Evolutionary conservation across 805 yeast species (phyloP), one percentile per base, ranked within the genome.

Genomic region (Wickerhamiella parazyma): DNA sequence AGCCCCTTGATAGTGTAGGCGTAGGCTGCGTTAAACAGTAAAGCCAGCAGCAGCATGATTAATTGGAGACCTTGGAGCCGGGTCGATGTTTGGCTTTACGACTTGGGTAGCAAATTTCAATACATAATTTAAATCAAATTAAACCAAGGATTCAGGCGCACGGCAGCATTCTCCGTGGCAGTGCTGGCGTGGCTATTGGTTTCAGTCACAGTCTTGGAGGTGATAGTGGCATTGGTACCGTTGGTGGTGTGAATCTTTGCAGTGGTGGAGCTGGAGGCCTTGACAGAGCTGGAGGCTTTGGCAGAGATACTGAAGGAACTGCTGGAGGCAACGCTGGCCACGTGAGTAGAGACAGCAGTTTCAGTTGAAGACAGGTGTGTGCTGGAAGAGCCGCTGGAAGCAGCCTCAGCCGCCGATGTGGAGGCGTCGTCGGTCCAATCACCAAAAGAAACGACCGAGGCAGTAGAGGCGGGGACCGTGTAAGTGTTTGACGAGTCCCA

Each of bases 1-100:
- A 14, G 34, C 10, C 48, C 48, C 18, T 34, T 16, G 22, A 45
- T 21, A 3, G 34, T 18, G 38, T 38, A 38, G 17, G 45, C 45
- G 14, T 16, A 29, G 19, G 34, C 34, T 16, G 26, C 17, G 20
- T 34, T 31, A 14, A 24, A 17, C 12, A 24, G 33, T 14, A 26
- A 3, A 6, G 21, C n/a, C 5, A 20, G 25, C 35, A 22, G 20
- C 31, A 38, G 25, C 33, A 19, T 26, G 33, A 17, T 18, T 17
- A 25, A 25, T 22, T 3, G n/a, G n/a, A 22, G 21, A 16, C 33
- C 18, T 16, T n/a, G n/a, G n/a, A n/a, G n/a, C n/a, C n/a, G n/a
- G n/a, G n/a, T n/a, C n/a, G n/a, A n/a, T n/a, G n/a, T n/a, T n/a
- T n/a, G n/a, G n/a, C n/a, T n/a, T n/a, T n/a, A n/a, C n/a, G n/a